Conservation (phyloP, 2,329 filamentous ascomycete genomes). For the Aspergillus piperis region DNA sequence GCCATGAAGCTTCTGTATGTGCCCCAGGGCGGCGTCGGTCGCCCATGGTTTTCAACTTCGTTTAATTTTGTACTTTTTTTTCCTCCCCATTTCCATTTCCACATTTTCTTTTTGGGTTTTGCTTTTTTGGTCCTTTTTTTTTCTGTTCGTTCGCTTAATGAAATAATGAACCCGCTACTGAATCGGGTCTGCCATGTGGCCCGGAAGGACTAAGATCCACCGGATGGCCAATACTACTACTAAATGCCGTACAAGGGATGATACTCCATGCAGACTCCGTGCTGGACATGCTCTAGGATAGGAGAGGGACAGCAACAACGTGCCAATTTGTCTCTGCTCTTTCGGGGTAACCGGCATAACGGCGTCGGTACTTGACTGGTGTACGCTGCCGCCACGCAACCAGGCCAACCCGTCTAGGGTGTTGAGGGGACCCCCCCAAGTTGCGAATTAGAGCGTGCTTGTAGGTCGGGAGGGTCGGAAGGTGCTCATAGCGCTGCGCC, state of each 20-base stretch:
- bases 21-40: background rate
- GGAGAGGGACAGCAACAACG: conserved; percentile 7
- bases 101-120: no score
- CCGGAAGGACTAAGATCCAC: conserved; percentile 20
- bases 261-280: background rate
- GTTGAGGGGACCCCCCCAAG: conserved; percentile 13
- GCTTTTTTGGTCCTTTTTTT: background rate
- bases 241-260: conserved; percentile 1
- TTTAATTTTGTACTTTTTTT: background rate
- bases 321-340: background rate
- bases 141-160: conserved; percentile 1
- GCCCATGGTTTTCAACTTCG: background rate
- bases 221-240: conserved; percentile 4
- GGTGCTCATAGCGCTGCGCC: conserved; percentile 24
- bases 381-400: conserved; percentile 16
- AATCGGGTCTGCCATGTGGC: conserved; percentile 22
- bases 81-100: background rate
- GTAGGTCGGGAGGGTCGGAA: conserved; percentile 26
- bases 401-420: conserved; percentile 15
- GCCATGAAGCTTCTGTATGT: background rate
- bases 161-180: conserved; percentile 3
- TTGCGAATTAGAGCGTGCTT: conserved; percentile 22
- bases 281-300: background rate
- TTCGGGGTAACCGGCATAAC: conserved; percentile 6
- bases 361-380: conserved; percentile 14